Evolutionary conservation across 1,284 basidiomycete species (phyloP).

Genomic region (Farysia itapuensis): DNA sequence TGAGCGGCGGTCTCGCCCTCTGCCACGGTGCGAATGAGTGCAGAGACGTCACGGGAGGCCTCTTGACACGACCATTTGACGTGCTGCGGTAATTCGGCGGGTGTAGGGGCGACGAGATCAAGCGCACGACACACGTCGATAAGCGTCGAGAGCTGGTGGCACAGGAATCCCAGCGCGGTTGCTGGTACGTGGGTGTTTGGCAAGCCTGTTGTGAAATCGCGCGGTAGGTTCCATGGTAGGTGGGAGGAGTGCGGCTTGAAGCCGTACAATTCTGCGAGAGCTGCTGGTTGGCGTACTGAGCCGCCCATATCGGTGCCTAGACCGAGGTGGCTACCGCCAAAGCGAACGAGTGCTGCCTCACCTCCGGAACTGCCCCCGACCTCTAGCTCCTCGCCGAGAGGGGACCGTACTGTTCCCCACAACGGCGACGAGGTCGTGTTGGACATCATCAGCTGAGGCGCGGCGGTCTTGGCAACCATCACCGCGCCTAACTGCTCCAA

Average conservation of each 20-base stretch:
- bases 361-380: slow-evolving; percentile 44
- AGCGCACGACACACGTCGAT: slow-evolving; percentile 1
- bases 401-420: slow-evolving; percentile 13
- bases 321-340: slow-evolving; percentile 30
- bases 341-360: slow-evolving; percentile 31
- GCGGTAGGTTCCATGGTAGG: slow-evolving; percentile 9
- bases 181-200: slow-evolving; percentile 24
- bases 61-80: no score
- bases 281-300: slow-evolving; percentile 38
- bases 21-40: no score
- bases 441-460: slow-evolving; percentile 38
- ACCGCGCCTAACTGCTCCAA: slow-evolving; percentile 18
- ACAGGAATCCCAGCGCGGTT: slow-evolving; percentile 19
- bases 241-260: slow-evolving; percentile 13
- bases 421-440: slow-evolving; percentile 28
- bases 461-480: slow-evolving; percentile 42
- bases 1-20: no score
- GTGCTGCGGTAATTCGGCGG: no score
- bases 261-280: slow-evolving; percentile 16
- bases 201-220: slow-evolving; percentile 26
- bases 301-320: slow-evolving; percentile 49
- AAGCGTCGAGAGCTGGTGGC: slow-evolving; percentile 1
- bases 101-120: no score
- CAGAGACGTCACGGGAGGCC: no score
- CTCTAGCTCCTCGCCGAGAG: slow-evolving; percentile 21